Evolutionary conservation across 1,139 yeast species (phyloP).

Genomic region (Suhomyces choctaworum): DNA sequence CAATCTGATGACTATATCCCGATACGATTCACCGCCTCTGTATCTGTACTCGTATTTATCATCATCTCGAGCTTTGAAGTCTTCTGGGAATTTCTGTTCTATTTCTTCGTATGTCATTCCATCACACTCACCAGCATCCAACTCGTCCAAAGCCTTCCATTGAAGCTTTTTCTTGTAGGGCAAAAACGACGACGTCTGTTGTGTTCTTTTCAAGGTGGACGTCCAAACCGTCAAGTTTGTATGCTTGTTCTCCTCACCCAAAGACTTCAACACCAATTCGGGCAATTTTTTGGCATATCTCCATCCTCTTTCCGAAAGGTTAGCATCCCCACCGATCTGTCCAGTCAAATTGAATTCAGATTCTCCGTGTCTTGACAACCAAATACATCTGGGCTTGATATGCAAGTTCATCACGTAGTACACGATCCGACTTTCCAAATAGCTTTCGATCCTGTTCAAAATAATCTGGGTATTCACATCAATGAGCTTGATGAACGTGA

Average conservation of each 20-base stretch:
- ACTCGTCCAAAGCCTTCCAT: constrained; percentile 96
- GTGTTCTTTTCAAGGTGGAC: constrained; percentile 87
- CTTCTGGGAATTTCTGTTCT: constrained; percentile 83
- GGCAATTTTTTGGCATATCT: constrained; percentile 84
- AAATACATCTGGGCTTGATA: constrained; percentile 86
- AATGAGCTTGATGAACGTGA: constrained; percentile 83
- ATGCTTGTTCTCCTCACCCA: constrained; percentile 63
- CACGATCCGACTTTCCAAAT: constrained; percentile 88
- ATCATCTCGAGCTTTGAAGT: constrained; percentile 92
- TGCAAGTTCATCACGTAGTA: constrained; percentile 95
- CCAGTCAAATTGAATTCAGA: constrained; percentile 90
- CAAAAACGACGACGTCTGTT: constrained; percentile 83
- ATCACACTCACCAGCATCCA: constrained; percentile 98
- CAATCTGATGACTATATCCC: constrained; percentile 89
- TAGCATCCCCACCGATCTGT: constrained; percentile 94
- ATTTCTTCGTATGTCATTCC: constrained; percentile 88
- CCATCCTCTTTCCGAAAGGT: constrained; percentile 81
- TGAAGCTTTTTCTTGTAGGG: constrained; percentile 77
- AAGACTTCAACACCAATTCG: constrained; percentile 67
- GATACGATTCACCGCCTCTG: constrained; percentile 95
- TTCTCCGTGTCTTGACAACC: constrained; percentile 96
- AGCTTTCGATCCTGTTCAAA: constrained; percentile 82
- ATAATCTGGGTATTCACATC: constrained; percentile 87
- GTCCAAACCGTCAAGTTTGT: constrained; percentile 91
- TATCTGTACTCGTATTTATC: constrained; percentile 94